phyloP scores from a whole-genome alignment of 1,139 yeast genomes.

The Saccharomyces hybrid region DNA sequence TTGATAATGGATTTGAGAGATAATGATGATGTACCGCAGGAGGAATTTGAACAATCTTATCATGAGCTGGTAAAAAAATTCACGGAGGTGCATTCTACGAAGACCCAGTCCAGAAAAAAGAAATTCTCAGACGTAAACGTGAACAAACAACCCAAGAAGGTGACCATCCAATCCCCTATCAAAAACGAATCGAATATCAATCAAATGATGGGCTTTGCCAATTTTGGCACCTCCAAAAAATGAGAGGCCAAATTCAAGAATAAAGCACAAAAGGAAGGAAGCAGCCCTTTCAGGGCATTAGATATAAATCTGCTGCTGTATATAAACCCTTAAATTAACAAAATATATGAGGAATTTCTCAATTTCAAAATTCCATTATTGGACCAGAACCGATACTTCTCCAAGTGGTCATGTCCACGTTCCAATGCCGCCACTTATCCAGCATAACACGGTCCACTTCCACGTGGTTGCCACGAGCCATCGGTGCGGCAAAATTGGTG shows the following conservation, averaged over 20 bases:
- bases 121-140: conserved; percentile 30
- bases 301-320: conserved; percentile 2
- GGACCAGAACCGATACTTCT: conserved; percentile 58
- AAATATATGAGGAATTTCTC: not conserved
- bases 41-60: conserved; percentile 32
- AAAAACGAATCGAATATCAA: not conserved
- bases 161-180: not conserved
- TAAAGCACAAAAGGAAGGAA: not conserved
- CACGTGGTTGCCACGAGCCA: conserved; percentile 4
- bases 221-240: conserved; percentile 38
- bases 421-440: conserved; percentile 76
- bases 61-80: conserved; percentile 21
- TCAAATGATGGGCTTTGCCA: conserved; percentile 53
- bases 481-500: not conserved
- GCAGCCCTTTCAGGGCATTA: not conserved
- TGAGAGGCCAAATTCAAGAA: conserved; percentile 8
- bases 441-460: conserved; percentile 31
- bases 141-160: conserved; percentile 10
- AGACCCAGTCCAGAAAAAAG: not conserved
- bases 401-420: conserved; percentile 81
- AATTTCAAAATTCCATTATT: conserved; percentile 39
- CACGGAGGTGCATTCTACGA: conserved; percentile 11
- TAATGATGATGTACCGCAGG: conserved; percentile 31
- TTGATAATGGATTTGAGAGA: conserved; percentile 30
- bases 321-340: conserved; percentile 1